These are phyloP conservation scores for Pythium oligandrum DNA, from an alignment of 352 stramenopile species.

Conservation along the genomic window DNA sequence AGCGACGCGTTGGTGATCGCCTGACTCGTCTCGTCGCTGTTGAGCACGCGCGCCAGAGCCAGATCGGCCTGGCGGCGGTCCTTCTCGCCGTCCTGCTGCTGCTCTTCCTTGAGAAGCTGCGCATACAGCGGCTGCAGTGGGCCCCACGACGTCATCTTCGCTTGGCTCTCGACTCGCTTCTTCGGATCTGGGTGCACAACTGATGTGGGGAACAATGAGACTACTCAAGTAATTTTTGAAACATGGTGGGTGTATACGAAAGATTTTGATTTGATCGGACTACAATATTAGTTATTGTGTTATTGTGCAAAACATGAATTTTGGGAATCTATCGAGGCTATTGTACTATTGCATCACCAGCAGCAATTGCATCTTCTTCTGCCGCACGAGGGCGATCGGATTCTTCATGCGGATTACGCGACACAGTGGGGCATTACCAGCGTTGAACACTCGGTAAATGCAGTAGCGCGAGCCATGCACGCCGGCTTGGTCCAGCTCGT, in stretches of 20 bases:
- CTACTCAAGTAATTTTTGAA: too few species aligned
- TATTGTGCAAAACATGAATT: too few species aligned
- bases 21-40: constrained; percentile 33
- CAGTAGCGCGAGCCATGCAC: constrained; percentile 72
- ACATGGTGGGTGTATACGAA: too few species aligned
- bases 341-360: constrained; percentile 66
- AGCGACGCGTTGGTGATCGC: constrained; percentile 49
- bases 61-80: constrained; percentile 48
- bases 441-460: constrained; percentile 86
- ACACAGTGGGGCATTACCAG: constrained; percentile 58
- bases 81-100: constrained; percentile 25
- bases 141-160: constrained; percentile 28
- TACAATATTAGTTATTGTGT: too few species aligned
- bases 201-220: too few species aligned
- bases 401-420: constrained; percentile 85
- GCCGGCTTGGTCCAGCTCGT: constrained; percentile 80
- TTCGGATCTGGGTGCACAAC: too few species aligned
- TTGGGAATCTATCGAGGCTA: background rate
- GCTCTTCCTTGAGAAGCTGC: constrained; percentile 34
- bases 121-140: constrained; percentile 44
- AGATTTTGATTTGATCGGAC: too few species aligned
- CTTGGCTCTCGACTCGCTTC: background rate
- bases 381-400: constrained; percentile 68
- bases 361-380: constrained; percentile 77
- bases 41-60: constrained; percentile 34